Percentiles rank a stretch among this genome's conserved stretches.
These are phyloP conservation scores for Ustilaginoidea virens DNA, from an alignment of 2,329 filamentous ascomycete genomes.

Conservation along the genomic window DNA sequence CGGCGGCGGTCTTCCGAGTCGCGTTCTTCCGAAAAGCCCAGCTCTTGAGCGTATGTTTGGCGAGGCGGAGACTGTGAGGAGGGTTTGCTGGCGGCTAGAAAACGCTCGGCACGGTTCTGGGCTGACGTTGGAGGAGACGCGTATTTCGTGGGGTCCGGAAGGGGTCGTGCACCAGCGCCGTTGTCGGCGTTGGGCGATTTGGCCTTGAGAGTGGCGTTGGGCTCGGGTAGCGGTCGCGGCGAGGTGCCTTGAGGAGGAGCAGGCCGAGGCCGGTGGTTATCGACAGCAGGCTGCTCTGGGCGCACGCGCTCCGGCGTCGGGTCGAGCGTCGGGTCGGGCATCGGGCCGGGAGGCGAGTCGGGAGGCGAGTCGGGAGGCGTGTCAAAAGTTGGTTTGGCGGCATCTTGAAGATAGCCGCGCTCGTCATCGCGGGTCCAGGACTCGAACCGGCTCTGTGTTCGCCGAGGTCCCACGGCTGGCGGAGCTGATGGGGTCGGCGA, in stretches of 20 bases:
- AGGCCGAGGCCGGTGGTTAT: no score
- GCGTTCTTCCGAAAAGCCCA: constrained; percentile 43
- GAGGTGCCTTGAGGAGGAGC: background rate
- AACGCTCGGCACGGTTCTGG: constrained; percentile 40
- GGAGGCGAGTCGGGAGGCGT: no score
- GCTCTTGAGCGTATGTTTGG: constrained; percentile 37
- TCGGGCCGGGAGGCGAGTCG: no score
- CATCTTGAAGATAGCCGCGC: constrained; percentile 46
- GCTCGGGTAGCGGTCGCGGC: constrained; percentile 27
- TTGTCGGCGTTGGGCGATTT: constrained; percentile 17
- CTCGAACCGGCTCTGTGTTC: constrained; percentile 33
- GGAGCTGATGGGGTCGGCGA: constrained; percentile 2
- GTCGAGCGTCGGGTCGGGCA: no score
- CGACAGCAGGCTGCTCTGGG: background rate
- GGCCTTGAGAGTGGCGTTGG: constrained; percentile 14
- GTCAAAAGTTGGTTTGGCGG: no score
- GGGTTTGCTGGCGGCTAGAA: constrained; percentile 37
- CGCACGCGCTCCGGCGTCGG: constrained; percentile 5
- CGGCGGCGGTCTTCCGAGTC: constrained; percentile 47
- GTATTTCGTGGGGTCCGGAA: constrained; percentile 32
- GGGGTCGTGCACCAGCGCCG: constrained; percentile 30
- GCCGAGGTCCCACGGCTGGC: constrained; percentile 3
- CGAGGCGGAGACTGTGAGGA: constrained; percentile 25
- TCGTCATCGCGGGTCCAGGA: constrained; percentile 52
- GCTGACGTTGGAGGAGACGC: constrained; percentile 9